Evolutionary conservation across 2,329 filamentous ascomycete genomes (phyloP), one percentile per base, ranked within the genome.

Genomic region (Botrytis tulipae): DNA sequence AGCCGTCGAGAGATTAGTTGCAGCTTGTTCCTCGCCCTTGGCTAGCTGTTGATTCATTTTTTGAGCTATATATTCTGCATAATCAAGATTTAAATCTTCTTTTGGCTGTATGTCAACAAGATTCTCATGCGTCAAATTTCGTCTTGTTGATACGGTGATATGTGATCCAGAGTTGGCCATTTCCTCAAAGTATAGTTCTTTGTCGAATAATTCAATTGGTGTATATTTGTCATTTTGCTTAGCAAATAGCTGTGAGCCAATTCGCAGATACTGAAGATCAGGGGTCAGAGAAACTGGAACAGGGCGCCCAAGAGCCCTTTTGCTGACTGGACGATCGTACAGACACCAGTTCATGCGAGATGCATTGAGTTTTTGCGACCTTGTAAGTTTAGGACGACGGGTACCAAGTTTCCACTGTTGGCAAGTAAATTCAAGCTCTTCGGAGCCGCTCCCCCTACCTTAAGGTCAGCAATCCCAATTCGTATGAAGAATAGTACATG

Each of bases 401-500:
- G 16, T 61, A 29, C 57, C 44, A 16, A 70, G n/a, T 60, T 4
- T 37, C 68, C 68, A 70, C n/a, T 61, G 68, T 37, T 70, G 68
- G 5, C 68, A 70, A 35, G 29, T 59, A 32, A 70, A 70, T 70
- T 70, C 68, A 48, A 70, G 54, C 9, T 70, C 48, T 42, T 25
- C 42, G 12, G 68, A 61, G 10, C 10, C 3, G 46, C 14, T 20
- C 3, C 22, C 20, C 22, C 68, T 61, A 60, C 32, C 4, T 25
- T 4, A 14, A 59, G 4, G 35, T 69, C 14, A 69, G 20, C 12
- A n/a, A 29, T 2, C 40, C 14, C 7, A 10, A 7, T 54, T 16
- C n/a, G 16, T 0, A 42, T 18, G 20, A 22, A n/a, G 1, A 35
- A 51, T 46, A 7, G 16, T 59, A 60, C 0, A 44, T 14, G 42